A percentile compares a stretch with the other conserved stretches of the same genome.
phyloP scores from a whole-genome alignment of 805 yeast species.

The Hermanozyma aechmeae region DNA sequence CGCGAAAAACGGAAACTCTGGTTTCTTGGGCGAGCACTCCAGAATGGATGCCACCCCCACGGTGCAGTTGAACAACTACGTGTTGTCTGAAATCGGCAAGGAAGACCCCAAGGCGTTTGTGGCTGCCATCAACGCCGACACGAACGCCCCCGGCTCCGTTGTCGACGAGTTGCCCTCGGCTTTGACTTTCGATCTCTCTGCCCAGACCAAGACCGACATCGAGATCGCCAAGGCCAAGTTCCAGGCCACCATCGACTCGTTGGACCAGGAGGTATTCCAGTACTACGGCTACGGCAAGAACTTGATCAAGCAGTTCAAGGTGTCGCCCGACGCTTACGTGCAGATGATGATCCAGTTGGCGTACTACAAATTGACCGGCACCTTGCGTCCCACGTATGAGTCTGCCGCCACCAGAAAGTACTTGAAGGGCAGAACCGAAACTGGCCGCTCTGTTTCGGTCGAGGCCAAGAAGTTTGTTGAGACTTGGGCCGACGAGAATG shows the following conservation, averaged over 20 bases:
- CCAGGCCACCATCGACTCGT: constrained; percentile 45
- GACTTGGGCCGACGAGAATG: constrained; percentile 55
- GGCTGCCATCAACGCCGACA: constrained; percentile 14
- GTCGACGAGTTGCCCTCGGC: constrained; percentile 11
- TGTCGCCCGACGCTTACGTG: constrained; percentile 87
- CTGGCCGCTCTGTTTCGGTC: constrained; percentile 74
- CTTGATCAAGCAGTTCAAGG: constrained; percentile 72
- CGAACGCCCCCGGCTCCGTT: constrained; percentile 4
- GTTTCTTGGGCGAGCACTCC: constrained; percentile 94
- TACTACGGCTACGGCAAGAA: constrained; percentile 81
- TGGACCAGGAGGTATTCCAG: constrained; percentile 72
- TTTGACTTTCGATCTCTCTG: constrained; percentile 52
- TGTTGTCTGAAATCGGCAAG: constrained; percentile 48
- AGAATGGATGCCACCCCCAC: constrained; percentile 98
- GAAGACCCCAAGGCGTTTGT: constrained; percentile 29
- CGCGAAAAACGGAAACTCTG: constrained; percentile 76
- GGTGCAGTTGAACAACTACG: constrained; percentile 71
- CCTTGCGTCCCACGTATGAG: constrained; percentile 85
- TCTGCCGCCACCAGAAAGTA: constrained; percentile 90
- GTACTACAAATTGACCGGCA: constrained; percentile 73
- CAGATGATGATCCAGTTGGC: constrained; percentile 91
- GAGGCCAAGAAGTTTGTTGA: constrained; percentile 65
- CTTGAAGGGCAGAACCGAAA: constrained; percentile 88
- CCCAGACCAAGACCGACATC: constrained; percentile 42
- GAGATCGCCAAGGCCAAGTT: constrained; percentile 49